Evolutionary conservation across 1,139 yeast species (phyloP).

Genomic region (Pichia sp.): DNA sequence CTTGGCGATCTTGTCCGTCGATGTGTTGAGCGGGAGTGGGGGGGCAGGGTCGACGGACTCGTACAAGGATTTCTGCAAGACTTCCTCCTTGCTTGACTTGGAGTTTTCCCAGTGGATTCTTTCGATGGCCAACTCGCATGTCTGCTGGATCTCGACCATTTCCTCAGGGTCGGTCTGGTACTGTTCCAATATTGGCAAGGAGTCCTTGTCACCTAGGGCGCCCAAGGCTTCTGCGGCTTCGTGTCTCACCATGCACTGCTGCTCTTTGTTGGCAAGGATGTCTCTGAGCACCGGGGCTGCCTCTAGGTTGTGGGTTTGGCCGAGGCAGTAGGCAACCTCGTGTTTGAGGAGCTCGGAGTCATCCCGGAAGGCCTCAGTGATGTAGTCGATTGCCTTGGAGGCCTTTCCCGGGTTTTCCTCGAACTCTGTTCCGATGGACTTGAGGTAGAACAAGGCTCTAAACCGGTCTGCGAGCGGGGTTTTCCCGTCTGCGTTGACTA

Average conservation of each 20-base stretch:
- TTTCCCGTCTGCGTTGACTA: conserved; percentile 59
- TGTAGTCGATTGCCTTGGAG: conserved; percentile 68
- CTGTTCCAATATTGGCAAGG: conserved; percentile 62
- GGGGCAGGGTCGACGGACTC: conserved; percentile 98
- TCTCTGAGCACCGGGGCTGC: conserved; percentile 73
- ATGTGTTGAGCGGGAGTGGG: conserved; percentile 50
- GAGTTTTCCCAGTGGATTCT: conserved; percentile 91
- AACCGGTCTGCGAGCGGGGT: conserved; percentile 79
- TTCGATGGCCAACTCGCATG: conserved; percentile 95
- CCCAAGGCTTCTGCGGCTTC: conserved; percentile 99
- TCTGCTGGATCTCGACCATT: conserved; percentile 83
- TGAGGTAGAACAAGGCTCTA: conserved; percentile 88
- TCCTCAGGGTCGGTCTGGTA: conserved; percentile 65
- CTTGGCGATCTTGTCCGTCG: conserved; percentile 58
- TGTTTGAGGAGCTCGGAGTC: conserved; percentile 92
- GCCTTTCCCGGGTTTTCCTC: conserved; percentile 47
- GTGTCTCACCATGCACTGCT: conserved; percentile 95
- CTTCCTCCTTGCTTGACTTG: conserved; percentile 57
- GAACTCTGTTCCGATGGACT: conserved; percentile 69
- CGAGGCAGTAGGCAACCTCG: conserved; percentile 97
- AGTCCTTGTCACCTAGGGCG: conserved; percentile 80
- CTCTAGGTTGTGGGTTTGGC: conserved; percentile 81
- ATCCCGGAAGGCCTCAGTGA: conserved; percentile 75
- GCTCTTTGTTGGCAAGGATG: conserved; percentile 62
- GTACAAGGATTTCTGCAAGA: conserved; percentile 70